These are phyloP conservation scores for Phytophthora aleatoria DNA, from an alignment of 352 stramenopile species.

Conservation along the genomic window DNA sequence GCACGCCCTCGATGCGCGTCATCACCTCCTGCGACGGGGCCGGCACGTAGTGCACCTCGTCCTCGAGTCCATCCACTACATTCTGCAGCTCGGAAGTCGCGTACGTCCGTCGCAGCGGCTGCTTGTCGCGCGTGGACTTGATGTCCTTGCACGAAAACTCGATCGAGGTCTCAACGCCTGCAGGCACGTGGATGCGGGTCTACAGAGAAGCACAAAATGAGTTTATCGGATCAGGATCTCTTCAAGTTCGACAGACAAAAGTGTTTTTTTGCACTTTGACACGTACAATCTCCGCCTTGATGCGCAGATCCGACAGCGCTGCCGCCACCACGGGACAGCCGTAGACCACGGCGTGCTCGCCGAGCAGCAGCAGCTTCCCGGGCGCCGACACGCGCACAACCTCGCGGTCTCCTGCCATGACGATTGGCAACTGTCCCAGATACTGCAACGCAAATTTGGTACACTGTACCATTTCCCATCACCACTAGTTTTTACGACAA, in stretches of 20 bases:
- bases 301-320: conserved; percentile 82
- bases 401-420: conserved; percentile 24
- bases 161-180: conserved; percentile 28
- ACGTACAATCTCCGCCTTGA: conserved; percentile 83
- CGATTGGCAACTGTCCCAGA: conserved; percentile 6
- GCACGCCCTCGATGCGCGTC: conserved; percentile 47
- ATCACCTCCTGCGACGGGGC: conserved; percentile 47
- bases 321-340: conserved; percentile 82
- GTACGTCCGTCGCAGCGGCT: conserved; percentile 46
- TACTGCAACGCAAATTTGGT: not conserved
- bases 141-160: conserved; percentile 66
- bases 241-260: conserved; percentile 6
- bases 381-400: conserved; percentile 72
- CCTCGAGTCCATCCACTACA: conserved; percentile 37
- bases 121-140: conserved; percentile 33
- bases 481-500: conserved; percentile 40
- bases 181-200: conserved; percentile 31
- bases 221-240: conserved; percentile 1
- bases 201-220: conserved; percentile 16
- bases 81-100: conserved; percentile 31
- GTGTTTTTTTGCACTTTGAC: not conserved
- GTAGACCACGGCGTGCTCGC: conserved; percentile 91
- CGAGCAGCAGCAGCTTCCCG: conserved; percentile 91
- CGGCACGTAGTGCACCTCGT: conserved; percentile 60
- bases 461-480: conserved; percentile 9